Base-by-base conservation (phyloP, 2,329 filamentous ascomycete genomes). In the Ilyonectria mors-panacis region DNA sequence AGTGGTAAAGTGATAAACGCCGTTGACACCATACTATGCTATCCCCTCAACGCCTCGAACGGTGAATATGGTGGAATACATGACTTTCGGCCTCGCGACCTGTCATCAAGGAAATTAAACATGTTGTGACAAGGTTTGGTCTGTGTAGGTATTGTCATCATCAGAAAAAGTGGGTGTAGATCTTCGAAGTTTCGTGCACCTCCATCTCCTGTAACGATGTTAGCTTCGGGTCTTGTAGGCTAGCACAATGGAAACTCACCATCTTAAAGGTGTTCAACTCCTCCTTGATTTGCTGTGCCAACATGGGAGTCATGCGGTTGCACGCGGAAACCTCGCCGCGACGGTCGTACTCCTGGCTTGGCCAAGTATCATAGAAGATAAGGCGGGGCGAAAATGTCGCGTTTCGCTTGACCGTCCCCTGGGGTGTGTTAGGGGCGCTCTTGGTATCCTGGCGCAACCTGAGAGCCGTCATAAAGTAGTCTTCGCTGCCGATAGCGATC, bases 161-260 rank as follows among this genome's bases (percentile, higher is more conserved):
- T 95, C 89, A 99, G 87, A 99, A 98, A 89, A 99, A 99, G 88
- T 99, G 96, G 76, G 96, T 99, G 87, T 99, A 98, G 78, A 98
- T 95, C 86, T 98, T 99, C 73, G 96, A 98, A 80, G 92, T 94
- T 84, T 98, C 96, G 81, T 99, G 96, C 77, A 99, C 96, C 86
- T 98, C 96, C 96, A 99, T 99, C 85, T 99, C 96, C 96, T 98
- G 69, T 44, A 60, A 15, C 17, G 12, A 10, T 44, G 75, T 89
- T 81, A 88, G 85, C 72, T 69, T 50, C 1, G 9, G 10, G 5
- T 21, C 10, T 39, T n/a, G 19, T 15, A 6, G 13, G 23, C 23
- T 23, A 55, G 51, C 35, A 39, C 67, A 72, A 1, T 50, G 5
- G 19, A 12, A 28, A 70, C 75, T 53, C 53, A 79, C 78, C 96